Percentiles rank a stretch among this genome's conserved stretches.
phyloP scores from a whole-genome alignment of 108 stramenopile genomes.

The Nitzschia palea region DNA sequence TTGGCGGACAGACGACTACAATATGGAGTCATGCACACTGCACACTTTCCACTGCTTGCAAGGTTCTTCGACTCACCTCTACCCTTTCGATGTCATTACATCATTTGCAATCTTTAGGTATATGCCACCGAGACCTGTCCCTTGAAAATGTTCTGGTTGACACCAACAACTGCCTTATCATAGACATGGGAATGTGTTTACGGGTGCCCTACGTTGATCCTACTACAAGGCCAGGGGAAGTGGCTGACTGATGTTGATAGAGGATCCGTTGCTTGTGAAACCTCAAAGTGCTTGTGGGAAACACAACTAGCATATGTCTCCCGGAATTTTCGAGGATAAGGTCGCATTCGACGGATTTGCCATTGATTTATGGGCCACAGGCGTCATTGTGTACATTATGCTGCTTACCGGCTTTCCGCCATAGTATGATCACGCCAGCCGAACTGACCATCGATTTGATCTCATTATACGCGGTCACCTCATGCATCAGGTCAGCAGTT shows the following conservation, averaged over 20 bases:
- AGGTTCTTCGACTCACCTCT: no score
- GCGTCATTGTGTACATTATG: slow-evolving; percentile 95
- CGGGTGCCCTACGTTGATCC: slow-evolving; percentile 84
- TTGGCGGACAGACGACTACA: no score
- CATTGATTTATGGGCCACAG: slow-evolving; percentile 94
- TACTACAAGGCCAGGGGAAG: slow-evolving; percentile 20
- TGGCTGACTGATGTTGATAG: slow-evolving; percentile 58
- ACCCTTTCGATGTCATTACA: no score
- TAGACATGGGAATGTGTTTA: slow-evolving; percentile 96
- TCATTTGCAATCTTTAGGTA: slow-evolving; percentile 79
- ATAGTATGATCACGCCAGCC: slow-evolving; percentile 78
- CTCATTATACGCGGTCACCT: slow-evolving; percentile 70
- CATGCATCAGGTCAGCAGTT: slow-evolving; percentile 63
- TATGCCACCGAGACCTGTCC: slow-evolving; percentile 91
- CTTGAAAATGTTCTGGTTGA: slow-evolving; percentile 90
- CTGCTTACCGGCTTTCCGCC: slow-evolving; percentile 93
- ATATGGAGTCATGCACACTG: no score
- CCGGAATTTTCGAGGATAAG: slow-evolving; percentile 80
- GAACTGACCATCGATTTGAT: slow-evolving; percentile 77
- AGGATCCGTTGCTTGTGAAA: slow-evolving; percentile 62
- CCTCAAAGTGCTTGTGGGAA: slow-evolving; percentile 93
- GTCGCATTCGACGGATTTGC: slow-evolving; percentile 89
- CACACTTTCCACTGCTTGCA: no score
- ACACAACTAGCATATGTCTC: slow-evolving; percentile 95
- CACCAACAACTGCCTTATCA: slow-evolving; percentile 75